Conservation (phyloP, 2,329 filamentous ascomycete species). For the Arachnomyces sp. region DNA sequence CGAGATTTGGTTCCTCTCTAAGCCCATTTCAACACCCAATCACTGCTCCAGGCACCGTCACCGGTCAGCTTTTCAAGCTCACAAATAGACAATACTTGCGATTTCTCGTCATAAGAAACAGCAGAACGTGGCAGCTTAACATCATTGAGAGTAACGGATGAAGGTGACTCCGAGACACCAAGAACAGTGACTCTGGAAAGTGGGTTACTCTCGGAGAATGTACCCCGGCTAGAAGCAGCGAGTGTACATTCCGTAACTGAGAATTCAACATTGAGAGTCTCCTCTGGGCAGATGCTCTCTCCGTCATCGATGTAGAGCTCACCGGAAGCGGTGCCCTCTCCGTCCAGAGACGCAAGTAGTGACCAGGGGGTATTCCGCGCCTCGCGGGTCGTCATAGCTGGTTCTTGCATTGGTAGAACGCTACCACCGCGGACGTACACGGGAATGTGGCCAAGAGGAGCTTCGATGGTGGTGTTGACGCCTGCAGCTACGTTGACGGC, state of each 20-base stretch:
- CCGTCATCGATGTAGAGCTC: constrained; percentile 68
- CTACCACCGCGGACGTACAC: constrained; percentile 62
- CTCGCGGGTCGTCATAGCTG: constrained; percentile 59
- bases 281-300: constrained; percentile 53
- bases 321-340: constrained; percentile 50
- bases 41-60: constrained; percentile 50
- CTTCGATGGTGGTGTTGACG: constrained; percentile 53
- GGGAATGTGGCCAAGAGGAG: constrained; percentile 62
- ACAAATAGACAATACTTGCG: constrained; percentile 44
- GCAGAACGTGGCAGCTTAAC: constrained; percentile 31
- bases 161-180: constrained; percentile 43
- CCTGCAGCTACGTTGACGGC: constrained; percentile 46
- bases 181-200: constrained; percentile 58
- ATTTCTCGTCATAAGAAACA: constrained; percentile 44
- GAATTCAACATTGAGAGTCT: constrained; percentile 50
- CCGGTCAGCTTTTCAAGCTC: constrained; percentile 44
- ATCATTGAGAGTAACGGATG: constrained; percentile 47
- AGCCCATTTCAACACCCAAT: constrained; percentile 53
- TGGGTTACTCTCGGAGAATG: constrained; percentile 49
- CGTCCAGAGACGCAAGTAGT: constrained; percentile 55
- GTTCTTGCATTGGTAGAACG: constrained; percentile 61
- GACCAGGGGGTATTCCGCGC: constrained; percentile 60
- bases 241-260: constrained; percentile 38
- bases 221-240: constrained; percentile 43
- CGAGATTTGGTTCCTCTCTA: too few species aligned